Evolutionary conservation across 305 asterid genomes (phyloP), one percentile per base, ranked within the genome.

Genomic region (Fraxinus platypoda): DNA sequence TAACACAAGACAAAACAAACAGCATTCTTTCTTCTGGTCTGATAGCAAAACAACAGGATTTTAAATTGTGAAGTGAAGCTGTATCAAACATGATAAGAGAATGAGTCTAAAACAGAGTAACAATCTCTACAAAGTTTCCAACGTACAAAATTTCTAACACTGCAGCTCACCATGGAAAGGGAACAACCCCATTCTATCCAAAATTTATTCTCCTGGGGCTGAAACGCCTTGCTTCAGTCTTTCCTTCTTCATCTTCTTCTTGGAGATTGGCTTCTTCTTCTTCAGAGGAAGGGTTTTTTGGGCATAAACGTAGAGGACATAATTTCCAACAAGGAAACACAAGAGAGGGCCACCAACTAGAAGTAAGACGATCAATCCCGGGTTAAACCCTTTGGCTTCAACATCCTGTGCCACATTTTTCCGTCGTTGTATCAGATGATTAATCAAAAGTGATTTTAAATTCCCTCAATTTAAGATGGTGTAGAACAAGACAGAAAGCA

Each of bases 211-310:
- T 78, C 99, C 98, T 0, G 99, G 99, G 26, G 98, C 94, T 0
- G 99, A 90, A 33, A 94, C 93, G 25, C 98, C 98, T 82, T 95
- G 97, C 94, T 88, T 95, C 90, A 94, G 94, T 73, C 96, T 89
- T 83, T 95, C 99, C 91, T 21, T 92, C 96, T 94, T 94, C 94
- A 94, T 88, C 95, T 95, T 95, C 96, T 95, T 95, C 95, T 94
- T 95, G 70, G 99, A 95, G 87, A 94, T 23, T 13, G 98, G 99
- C 92, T 95, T 95, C 97, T 95, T 95, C 80, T 90, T 95, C 97
- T 86, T 91, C 1, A 88, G 97, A 75, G 98, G 98, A 77, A 94
- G 93, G 78, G 93, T 90, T 76, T 85, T 95, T 76, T 95, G 98
- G 25, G 97, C 99, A 54, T 95, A 95, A 25, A 88, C 34, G 79